A percentile compares a stretch with the other conserved stretches of the same genome.
These are phyloP conservation scores for Telopea speciosissima DNA, from an alignment of 177 flowering plant species.

Conservation along the genomic window DNA sequence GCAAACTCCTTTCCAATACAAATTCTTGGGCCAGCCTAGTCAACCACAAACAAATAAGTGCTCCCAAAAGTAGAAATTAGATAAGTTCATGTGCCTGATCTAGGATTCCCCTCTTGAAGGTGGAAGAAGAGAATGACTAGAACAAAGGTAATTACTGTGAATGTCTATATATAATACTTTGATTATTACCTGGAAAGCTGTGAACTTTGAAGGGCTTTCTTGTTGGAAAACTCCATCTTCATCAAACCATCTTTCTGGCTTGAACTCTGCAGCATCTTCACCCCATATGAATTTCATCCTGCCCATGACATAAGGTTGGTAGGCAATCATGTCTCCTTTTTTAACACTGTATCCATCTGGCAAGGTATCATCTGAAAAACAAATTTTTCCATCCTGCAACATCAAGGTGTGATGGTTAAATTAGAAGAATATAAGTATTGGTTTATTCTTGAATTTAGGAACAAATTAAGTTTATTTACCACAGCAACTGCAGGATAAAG, in stretches of 20 bases:
- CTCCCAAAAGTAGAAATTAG: no score
- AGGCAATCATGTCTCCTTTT: conserved; percentile 64
- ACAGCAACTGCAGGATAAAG: conserved; percentile 68
- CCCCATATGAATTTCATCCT: conserved; percentile 80
- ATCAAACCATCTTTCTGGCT: conserved; percentile 71
- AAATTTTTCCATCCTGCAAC: conserved; percentile 47
- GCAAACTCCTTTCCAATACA: conserved; percentile 27
- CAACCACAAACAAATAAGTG: background rate
- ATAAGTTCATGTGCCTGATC: no score
- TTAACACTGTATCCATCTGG: conserved; percentile 70
- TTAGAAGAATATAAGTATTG: background rate
- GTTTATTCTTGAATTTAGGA: background rate
- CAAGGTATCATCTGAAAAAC: conserved; percentile 61
- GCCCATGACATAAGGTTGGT: conserved; percentile 80
- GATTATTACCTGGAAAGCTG: conserved; percentile 39
- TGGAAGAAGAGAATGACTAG: no score
- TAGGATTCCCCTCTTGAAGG: no score
- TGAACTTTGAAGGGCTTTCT: conserved; percentile 50
- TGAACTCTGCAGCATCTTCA: conserved; percentile 63
- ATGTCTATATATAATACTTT: no score
- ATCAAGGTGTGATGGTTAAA: background rate
- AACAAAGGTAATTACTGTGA: no score
- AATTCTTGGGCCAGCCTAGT: conserved; percentile 21
- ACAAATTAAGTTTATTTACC: conserved; percentile 22
- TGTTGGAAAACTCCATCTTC: conserved; percentile 40